Percentiles rank a stretch among this genome's conserved stretches.
phyloP scores from a whole-genome alignment of 768 basidiomycete genomes.

The Termitomyces sp. region DNA sequence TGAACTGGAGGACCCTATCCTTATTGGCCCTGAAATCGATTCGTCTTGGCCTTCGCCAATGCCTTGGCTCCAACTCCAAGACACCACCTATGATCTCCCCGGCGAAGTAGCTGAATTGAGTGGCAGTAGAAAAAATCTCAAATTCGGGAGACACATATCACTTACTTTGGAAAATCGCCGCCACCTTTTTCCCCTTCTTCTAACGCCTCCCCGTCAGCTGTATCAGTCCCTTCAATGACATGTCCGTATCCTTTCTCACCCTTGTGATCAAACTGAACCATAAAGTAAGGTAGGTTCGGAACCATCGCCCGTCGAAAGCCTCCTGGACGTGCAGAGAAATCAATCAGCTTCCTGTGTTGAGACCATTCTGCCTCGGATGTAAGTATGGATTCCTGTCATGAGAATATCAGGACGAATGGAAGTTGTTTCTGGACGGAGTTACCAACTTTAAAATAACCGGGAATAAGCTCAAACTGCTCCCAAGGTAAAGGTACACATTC shows the following conservation, averaged over 20 bases:
- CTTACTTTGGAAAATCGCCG: constrained; percentile 84
- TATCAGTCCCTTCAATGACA: constrained; percentile 87
- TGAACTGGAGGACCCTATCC: constrained; percentile 64
- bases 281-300: constrained; percentile 95
- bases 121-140: background rate
- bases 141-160: background rate
- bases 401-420: background rate
- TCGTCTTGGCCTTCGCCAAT: constrained; percentile 77
- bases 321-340: constrained; percentile 84
- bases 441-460: constrained; percentile 86
- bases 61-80: constrained; percentile 78
- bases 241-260: constrained; percentile 98
- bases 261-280: constrained; percentile 98
- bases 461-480: constrained; percentile 80
- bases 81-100: constrained; percentile 92
- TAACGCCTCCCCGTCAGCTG: constrained; percentile 30
- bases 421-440: background rate
- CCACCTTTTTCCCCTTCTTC: constrained; percentile 89
- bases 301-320: constrained; percentile 96
- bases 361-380: constrained; percentile 97
- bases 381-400: constrained; percentile 79
- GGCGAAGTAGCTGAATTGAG: constrained; percentile 73
- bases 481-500: constrained; percentile 93
- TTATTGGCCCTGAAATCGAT: constrained; percentile 68
- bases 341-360: constrained; percentile 95